Base-by-base conservation (phyloP, 495 filamentous ascomycete species). In the Chaetomium fimeti region DNA sequence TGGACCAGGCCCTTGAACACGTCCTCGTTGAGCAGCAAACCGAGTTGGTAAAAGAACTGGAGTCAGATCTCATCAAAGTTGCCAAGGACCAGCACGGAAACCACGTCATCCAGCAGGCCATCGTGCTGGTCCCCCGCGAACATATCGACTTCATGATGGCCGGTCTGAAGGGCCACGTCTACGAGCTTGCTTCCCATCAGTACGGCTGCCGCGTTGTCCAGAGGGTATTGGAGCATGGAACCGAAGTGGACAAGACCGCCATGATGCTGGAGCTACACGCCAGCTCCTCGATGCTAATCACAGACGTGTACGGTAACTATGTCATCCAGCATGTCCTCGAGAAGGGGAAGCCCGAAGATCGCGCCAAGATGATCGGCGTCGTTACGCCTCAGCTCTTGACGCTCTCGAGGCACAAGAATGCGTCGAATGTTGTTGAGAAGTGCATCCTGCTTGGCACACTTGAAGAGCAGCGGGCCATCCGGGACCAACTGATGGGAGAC, bases 361-460 rank as follows among this genome's bases (percentile, higher is more conserved):
- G 89, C 22, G 82, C 79, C 2, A 84, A 80, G 65, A 87, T 97
- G 74, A 89, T 97, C 61, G 73, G 78, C 43, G 74, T 92, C 38
- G 88, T 98, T 67, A 88, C 85, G 57, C 79, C 79, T 6, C 84
- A 92, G 58, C 77, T 95, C 0, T 73, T 95, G n/a, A 79, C 78
- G 2, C 85, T 89, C 68, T 96, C 91, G 7, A 96, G 91, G 78
- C 93, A 98, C 77, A 98, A 98, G 73, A 97, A 92, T 71, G 94
- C 95, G 5, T 96, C 91, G 68, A 97, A 98, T 69, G 94, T 98
- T 6, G 95, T 98, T 1, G 94, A 98, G 77, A 96, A 93, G 79
- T 94, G 91, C 68, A 91, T 98, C 55, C 79, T 88, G 60, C 85
- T 84, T 66, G 92, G 90, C 13, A 86, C 83, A 1, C 78, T 84